phyloP scores from a whole-genome alignment of 2,329 filamentous ascomycete genomes.

The Didymella glomerata region DNA sequence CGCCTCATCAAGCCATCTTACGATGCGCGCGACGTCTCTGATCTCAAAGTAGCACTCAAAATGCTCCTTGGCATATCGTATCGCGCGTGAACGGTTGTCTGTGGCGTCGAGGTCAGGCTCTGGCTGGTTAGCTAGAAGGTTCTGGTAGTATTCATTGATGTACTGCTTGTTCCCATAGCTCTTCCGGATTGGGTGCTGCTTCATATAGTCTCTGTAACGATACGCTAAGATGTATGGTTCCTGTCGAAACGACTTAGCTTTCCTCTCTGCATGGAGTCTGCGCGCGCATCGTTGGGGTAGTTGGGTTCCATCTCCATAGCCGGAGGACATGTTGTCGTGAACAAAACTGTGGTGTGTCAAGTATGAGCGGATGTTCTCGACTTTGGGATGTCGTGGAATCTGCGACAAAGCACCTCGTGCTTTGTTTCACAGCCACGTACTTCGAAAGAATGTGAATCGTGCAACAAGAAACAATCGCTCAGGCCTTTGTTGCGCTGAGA shows the following conservation, averaged over 20 bases:
- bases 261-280: constrained; percentile 1
- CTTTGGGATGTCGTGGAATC: background rate
- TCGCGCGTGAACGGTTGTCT: constrained; percentile 30
- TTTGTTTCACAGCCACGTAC: constrained; percentile 3
- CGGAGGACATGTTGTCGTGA: background rate
- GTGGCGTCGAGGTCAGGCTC: constrained; percentile 26
- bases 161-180: constrained; percentile 11
- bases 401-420: constrained; percentile 9
- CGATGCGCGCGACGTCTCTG: constrained; percentile 29
- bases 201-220: constrained; percentile 35
- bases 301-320: background rate
- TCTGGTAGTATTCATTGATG: constrained; percentile 33
- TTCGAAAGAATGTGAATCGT: background rate
- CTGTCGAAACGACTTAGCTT: constrained; percentile 6
- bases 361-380: background rate
- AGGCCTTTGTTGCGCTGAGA: constrained; percentile 1
- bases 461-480: background rate
- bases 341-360: background rate
- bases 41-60: constrained; percentile 35
- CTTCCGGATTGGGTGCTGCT: constrained; percentile 15
- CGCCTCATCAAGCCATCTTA: constrained; percentile 25
- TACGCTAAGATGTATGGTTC: constrained; percentile 36
- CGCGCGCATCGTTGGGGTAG: constrained; percentile 1
- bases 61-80: constrained; percentile 35
- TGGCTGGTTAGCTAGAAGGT: constrained; percentile 34